Percentiles rank a stretch among this genome's conserved stretches.
Conservation (phyloP, 306 rosid genomes). For the Lathyrus tuberosus region DNA sequence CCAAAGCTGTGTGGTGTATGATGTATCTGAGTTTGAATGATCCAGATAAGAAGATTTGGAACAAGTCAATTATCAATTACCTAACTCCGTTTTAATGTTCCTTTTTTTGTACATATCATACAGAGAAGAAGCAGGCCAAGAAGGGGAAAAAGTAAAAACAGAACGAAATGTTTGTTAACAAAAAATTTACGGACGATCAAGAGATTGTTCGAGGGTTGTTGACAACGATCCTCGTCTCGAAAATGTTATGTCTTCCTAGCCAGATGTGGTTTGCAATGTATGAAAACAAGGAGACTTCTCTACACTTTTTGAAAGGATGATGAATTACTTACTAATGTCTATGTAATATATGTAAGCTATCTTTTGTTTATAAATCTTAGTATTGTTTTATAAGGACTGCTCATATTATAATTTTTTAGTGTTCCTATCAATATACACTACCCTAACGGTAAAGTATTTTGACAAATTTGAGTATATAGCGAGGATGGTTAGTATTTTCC, state of each 20-base stretch:
- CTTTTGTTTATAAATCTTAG: slow-evolving; percentile 1
- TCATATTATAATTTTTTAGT: too few relatives aligned
- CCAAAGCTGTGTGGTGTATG: not conserved
- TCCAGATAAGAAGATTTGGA: slow-evolving; percentile 13
- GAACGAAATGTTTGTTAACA: not conserved
- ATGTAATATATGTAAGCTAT: not conserved
- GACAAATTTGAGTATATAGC: too few relatives aligned
- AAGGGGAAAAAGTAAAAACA: slow-evolving; percentile 47
- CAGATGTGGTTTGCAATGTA: slow-evolving; percentile 4
- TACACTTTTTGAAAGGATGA: slow-evolving; percentile 1
- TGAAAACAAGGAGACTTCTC: slow-evolving; percentile 1
- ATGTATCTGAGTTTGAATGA: slow-evolving; percentile 8
- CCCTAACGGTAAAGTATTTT: too few relatives aligned
- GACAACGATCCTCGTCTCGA: slow-evolving; percentile 9
- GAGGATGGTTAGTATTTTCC: too few relatives aligned
- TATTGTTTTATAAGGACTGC: too few relatives aligned
- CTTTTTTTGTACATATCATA: not conserved
- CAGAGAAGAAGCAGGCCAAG: slow-evolving; percentile 66
- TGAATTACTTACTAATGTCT: not conserved
- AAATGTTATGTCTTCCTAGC: slow-evolving; percentile 7
- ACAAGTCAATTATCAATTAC: not conserved
- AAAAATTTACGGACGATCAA: not conserved
- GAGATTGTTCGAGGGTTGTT: slow-evolving; percentile 1
- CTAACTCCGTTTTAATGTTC: slow-evolving; percentile 25
- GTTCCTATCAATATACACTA: too few relatives aligned